These are phyloP conservation scores for Fomitopsis palustris DNA, from an alignment of 1,284 basidiomycete species.

Conservation along the genomic window DNA sequence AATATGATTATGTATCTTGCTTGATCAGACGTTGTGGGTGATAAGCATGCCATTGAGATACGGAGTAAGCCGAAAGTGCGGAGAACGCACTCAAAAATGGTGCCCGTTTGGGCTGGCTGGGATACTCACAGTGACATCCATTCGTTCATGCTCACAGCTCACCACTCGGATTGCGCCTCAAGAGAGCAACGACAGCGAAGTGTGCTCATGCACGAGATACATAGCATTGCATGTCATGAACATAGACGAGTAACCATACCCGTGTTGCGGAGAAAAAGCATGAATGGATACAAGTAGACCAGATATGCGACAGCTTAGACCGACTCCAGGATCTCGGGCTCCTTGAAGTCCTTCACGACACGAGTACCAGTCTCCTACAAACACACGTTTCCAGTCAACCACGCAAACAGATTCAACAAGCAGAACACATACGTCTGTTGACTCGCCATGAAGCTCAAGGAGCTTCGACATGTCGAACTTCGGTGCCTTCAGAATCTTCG, in stretches of 20 bases:
- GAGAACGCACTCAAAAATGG: too few species aligned
- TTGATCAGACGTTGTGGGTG: too few species aligned
- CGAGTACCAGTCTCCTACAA: conserved; percentile 84
- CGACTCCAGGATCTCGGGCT: conserved; percentile 83
- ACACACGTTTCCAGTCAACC: conserved; percentile 9
- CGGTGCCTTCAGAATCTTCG: conserved; percentile 96
- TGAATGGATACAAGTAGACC: conserved; percentile 40
- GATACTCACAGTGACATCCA: too few species aligned
- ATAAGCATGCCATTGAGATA: too few species aligned
- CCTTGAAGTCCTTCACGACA: conserved; percentile 90
- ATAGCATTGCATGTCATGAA: conserved; percentile 23
- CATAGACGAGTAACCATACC: conserved; percentile 39
- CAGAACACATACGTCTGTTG: conserved; percentile 73
- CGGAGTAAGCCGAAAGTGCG: too few species aligned
- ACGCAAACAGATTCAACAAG: neutral
- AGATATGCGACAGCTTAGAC: conserved; percentile 54
- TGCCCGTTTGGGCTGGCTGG: too few species aligned
- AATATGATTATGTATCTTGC: too few species aligned
- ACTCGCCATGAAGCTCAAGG: conserved; percentile 93
- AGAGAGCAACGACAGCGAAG: too few species aligned
- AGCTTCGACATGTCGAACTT: conserved; percentile 96
- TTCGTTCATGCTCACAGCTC: too few species aligned
- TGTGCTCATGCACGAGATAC: conserved; percentile 2
- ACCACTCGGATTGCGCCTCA: too few species aligned
- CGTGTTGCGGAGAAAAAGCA: conserved; percentile 34